These are phyloP conservation scores for Chlamydomonas reinhardtii DNA, from an alignment of 163 green algal species.

Conservation along the genomic window DNA sequence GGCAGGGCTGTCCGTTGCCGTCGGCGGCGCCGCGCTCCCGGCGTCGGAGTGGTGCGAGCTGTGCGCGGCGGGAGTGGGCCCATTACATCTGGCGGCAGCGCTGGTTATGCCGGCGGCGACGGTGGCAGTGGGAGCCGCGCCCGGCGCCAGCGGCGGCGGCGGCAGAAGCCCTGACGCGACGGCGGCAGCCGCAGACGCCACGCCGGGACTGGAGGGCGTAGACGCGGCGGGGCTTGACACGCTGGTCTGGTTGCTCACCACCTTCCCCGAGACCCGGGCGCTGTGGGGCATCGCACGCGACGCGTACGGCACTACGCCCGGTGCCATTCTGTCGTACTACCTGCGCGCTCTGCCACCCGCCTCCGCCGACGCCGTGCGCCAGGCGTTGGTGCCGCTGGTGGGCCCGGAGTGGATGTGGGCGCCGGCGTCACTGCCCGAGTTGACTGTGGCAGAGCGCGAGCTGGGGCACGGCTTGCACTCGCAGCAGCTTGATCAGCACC, in stretches of 20 bases:
- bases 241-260: slow-evolving; percentile 22
- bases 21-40: not conserved
- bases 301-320: slow-evolving; percentile 28
- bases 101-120: not conserved
- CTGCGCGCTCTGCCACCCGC: not conserved
- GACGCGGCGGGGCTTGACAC: not conserved
- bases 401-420: not conserved
- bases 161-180: no score
- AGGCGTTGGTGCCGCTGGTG: not conserved
- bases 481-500: not conserved
- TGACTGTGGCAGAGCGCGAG: no score
- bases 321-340: not conserved
- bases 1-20: no score
- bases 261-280: not conserved
- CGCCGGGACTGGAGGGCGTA: not conserved
- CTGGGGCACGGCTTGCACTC: no score
- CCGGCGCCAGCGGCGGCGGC: not conserved
- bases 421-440: no score
- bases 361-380: not conserved
- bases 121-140: not conserved
- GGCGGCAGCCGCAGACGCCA: not conserved
- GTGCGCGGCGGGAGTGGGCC: not conserved
- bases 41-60: slow-evolving; percentile 11
- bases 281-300: not conserved
- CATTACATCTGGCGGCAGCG: slow-evolving; percentile 11